Evolutionary conservation across 2,329 filamentous ascomycete genomes (phyloP), one percentile per base, ranked within the genome.

Genomic region (Knoxdaviesia capensis): DNA sequence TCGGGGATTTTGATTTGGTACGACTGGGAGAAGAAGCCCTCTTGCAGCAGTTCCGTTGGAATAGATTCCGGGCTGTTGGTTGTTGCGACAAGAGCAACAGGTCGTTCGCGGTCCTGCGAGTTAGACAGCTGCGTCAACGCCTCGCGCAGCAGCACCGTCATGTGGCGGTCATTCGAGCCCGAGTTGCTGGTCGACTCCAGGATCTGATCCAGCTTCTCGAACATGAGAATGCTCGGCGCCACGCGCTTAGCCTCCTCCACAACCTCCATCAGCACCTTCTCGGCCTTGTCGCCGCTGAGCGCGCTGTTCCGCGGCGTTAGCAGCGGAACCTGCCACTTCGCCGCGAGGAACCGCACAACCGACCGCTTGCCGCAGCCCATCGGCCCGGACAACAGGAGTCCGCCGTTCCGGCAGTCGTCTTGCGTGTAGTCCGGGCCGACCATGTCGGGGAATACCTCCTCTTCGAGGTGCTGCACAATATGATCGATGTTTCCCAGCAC

Each of bases 1-100:
- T 84, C 86, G 0, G 90, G 90, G 34, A 94, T 83, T 28, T 80
- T 80, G 56, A 96, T 77, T 52, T 87, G 86, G 49, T 94, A 80
- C 51, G 86, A 87, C 45, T 75, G 77, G 50, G 84, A 80, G 54
- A 93, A 94, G 41, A 78, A 68, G 7, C 80, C 87, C 42, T 73
- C 77, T 56, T 77, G 70, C 51, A 79, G 71, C 32, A 92, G 61
- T 0, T 77, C 77, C 1, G 86, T 78, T 52, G 96, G 85, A 34
- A 98, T 65, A 50, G 80, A 85, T 52, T 94, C 85, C 0, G 86
- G 81, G 34, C 80, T 70, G 55, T 93, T 94, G 0, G 88, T 94
- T 3, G 90, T 90, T 1, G 87, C 90, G 41, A 96, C 70, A 9
- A 94, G 83, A 32, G 96, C 79, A 6, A 96, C 83, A 1, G 81